A percentile compares a stretch with the other conserved stretches of the same genome.
Evolutionary conservation across 1,139 yeast species (phyloP).

Genomic region (Scheffersomyces segobiensis): DNA sequence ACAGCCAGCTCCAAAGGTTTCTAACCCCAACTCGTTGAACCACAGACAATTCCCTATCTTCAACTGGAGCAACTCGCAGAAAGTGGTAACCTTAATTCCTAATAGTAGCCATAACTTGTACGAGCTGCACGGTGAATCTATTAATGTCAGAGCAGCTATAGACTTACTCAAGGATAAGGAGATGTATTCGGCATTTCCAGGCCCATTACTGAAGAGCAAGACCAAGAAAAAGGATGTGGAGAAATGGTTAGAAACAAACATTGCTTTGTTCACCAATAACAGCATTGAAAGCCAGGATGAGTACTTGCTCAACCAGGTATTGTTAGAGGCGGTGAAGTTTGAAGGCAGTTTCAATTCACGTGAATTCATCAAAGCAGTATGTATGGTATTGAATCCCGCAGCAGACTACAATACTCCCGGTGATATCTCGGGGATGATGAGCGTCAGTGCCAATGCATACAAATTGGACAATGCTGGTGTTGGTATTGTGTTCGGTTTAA

Average conservation of each 20-base stretch:
- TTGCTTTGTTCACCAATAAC: conserved; percentile 9
- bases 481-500: conserved; percentile 32
- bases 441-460: conserved; percentile 25
- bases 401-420: conserved; percentile 23
- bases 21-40: conserved; percentile 35
- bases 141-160: conserved; percentile 19
- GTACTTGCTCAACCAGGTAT: conserved; percentile 30
- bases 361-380: conserved; percentile 27
- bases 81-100: conserved; percentile 33
- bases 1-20: conserved; percentile 25
- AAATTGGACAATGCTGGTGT: conserved; percentile 39
- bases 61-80: conserved; percentile 58
- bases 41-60: conserved; percentile 78
- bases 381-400: conserved; percentile 36
- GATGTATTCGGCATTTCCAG: conserved; percentile 49
- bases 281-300: conserved; percentile 19
- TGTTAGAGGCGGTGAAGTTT: conserved; percentile 23
- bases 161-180: conserved; percentile 19
- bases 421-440: conserved; percentile 8
- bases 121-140: conserved; percentile 10
- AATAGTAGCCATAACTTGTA: conserved; percentile 12
- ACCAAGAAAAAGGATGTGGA: conserved; percentile 63
- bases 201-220: conserved; percentile 59
- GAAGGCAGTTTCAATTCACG: conserved; percentile 32
- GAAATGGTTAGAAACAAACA: conserved; percentile 51